Conservation (phyloP, 2,329 filamentous ascomycete species). For the Beauveria sp. region DNA sequence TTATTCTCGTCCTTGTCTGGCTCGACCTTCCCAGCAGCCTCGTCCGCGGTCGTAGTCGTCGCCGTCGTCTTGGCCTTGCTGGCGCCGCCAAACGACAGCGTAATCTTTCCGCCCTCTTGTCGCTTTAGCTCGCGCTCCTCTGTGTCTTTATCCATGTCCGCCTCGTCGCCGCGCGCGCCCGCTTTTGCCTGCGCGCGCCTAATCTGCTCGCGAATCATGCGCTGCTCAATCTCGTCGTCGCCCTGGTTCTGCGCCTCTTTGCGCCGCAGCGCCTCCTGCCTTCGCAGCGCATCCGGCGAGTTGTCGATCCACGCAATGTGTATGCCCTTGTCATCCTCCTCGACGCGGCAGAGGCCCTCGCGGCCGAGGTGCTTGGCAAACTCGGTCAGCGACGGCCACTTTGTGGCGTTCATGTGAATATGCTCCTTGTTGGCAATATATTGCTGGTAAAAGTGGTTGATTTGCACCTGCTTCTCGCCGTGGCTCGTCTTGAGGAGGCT, state of each 20-base stretch:
- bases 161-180: constrained; percentile 28
- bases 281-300: constrained; percentile 72
- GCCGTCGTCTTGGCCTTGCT: constrained; percentile 25
- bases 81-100: constrained; percentile 54
- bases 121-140: constrained; percentile 45
- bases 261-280: constrained; percentile 72
- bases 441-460: constrained; percentile 92
- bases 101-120: constrained; percentile 69
- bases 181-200: constrained; percentile 56
- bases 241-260: constrained; percentile 85
- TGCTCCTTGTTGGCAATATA: constrained; percentile 86
- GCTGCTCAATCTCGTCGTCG: constrained; percentile 83
- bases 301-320: constrained; percentile 90
- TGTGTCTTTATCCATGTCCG: constrained; percentile 32
- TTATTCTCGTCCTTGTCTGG: constrained; percentile 11
- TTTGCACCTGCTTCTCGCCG: constrained; percentile 80
- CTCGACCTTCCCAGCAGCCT: constrained; percentile 16
- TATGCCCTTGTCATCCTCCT: constrained; percentile 80
- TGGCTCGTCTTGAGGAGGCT: constrained; percentile 73
- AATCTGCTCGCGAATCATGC: constrained; percentile 77
- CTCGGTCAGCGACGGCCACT: constrained; percentile 81
- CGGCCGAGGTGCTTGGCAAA: constrained; percentile 81
- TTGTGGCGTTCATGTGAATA: constrained; percentile 88
- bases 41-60: constrained; percentile 14
- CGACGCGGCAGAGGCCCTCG: constrained; percentile 82